Evolutionary conservation across 805 yeast species (phyloP), one percentile per base, ranked within the genome.

Genomic region (Barnettozyma salicaria): DNA sequence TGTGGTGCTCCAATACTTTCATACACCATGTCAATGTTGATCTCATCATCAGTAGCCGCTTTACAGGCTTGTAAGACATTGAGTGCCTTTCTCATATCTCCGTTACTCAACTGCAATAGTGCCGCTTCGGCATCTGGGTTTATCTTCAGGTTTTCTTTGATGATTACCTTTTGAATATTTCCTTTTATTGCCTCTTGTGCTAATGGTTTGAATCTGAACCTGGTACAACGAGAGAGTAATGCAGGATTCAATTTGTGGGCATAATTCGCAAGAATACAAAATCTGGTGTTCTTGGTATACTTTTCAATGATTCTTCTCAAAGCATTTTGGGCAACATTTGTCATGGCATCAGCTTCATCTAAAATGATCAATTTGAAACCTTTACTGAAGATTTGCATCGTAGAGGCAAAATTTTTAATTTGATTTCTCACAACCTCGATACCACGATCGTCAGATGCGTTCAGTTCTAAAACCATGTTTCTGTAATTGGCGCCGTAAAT

Each of bases 401-500:
- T 92, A 21, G 90, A 78, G 9, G 98, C 98, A 65, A 92, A 92
- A 50, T 82, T 88, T 68, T 92, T 92, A 66, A 92, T 88, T 61
- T 88, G 96, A 53, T 92, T 92, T 46, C 99, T 74, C n/a, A 92
- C 97, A 30, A 92, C 97, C 50, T 87, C 95, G 48, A 92, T 92
- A 47, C 98, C 98, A 63, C 98, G 76, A 59, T 92, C 98, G 60
- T 92, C 98, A 4, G 94, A 81, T 4, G 98, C 98, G 61, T 92
- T 92, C 59, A 92, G 70, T 57, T 92, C 98, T 38, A 92, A 64
- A 2, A 92, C 97, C 89, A 89, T 88, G 54, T 87, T 84, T 50
- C 72, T 76, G 57, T 84, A 85, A 43, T 73, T 69, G 45, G 77
- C 74, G 3, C 98, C 99, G 55, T 82, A 89, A 7, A 89, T 74